Evolutionary conservation across 2,329 filamentous ascomycete genomes (phyloP).

Genomic region (Ceratocystis lukuohia): DNA sequence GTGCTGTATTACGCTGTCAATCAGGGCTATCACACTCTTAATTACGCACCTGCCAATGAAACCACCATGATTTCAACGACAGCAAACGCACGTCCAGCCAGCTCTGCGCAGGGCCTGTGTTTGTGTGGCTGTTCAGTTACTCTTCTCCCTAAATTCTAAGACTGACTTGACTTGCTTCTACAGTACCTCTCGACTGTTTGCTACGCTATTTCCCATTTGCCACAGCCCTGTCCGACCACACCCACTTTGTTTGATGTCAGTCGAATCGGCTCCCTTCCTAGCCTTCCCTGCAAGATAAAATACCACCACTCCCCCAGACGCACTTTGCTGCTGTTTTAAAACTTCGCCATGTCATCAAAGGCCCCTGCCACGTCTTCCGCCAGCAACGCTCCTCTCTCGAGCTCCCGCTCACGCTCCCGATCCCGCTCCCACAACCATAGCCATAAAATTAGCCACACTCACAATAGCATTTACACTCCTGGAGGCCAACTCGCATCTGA

Average conservation of each 20-base stretch:
- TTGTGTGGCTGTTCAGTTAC: not conserved
- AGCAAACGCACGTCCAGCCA: not conserved
- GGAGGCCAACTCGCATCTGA: not conserved
- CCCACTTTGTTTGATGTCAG: not conserved
- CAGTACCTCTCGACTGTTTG: not conserved
- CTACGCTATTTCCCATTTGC: not conserved
- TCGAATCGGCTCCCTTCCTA: not conserved
- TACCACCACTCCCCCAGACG: not conserved
- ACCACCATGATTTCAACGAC: not conserved
- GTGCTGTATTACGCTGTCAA: not conserved
- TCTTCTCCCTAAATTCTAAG: not conserved
- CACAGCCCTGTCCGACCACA: not conserved
- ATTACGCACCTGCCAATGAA: not conserved
- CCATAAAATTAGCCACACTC: not conserved
- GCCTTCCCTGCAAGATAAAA: not conserved
- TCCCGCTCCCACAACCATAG: not conserved
- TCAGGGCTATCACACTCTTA: not conserved
- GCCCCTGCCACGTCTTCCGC: not conserved
- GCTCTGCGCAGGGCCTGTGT: not conserved
- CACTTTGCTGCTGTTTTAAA: not conserved
- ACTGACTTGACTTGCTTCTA: not conserved
- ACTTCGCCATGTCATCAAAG: slow-evolving; percentile 1
- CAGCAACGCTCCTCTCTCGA: not conserved
- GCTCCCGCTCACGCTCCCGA: slow-evolving; percentile 2
- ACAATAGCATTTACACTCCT: not conserved